phyloP scores from a whole-genome alignment of 2,329 filamentous ascomycete genomes.

The Coniochaeta sp. region DNA sequence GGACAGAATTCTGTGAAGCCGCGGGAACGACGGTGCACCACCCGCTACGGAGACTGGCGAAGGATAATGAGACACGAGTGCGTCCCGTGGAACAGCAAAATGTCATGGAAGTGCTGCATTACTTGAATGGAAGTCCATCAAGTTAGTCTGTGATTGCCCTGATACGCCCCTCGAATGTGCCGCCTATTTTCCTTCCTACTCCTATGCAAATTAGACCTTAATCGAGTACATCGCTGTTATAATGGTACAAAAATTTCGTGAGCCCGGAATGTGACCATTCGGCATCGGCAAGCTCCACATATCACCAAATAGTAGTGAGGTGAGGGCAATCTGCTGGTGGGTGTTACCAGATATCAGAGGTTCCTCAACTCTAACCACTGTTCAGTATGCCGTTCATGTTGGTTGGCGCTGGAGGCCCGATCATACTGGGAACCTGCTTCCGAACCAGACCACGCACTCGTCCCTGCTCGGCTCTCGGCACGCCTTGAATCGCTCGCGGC shows the following conservation, averaged over 20 bases:
- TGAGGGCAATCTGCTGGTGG: neutral
- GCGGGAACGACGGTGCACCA: too few species aligned
- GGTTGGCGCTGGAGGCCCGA: slow-evolving; percentile 17
- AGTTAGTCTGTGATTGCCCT: neutral
- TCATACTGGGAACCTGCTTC: slow-evolving; percentile 43
- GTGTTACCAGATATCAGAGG: neutral
- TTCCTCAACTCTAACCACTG: neutral
- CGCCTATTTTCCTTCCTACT: neutral
- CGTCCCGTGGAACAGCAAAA: too few species aligned
- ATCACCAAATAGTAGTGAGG: neutral
- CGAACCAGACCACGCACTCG: slow-evolving; percentile 40
- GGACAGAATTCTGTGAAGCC: too few species aligned
- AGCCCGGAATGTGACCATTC: neutral
- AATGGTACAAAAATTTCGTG: neutral
- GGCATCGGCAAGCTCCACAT: neutral
- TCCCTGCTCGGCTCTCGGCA: slow-evolving; percentile 57
- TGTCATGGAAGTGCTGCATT: neutral
- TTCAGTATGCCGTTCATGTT: neutral
- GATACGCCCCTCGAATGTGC: neutral
- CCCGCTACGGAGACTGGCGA: too few species aligned
- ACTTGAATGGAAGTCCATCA: neutral
- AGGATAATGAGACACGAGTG: too few species aligned
- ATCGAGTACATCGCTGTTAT: neutral
- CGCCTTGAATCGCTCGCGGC: slow-evolving; percentile 79
- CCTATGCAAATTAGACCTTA: neutral